Conservation (phyloP, 2,329 filamentous ascomycete genomes). For the Scolecobasidium constrictum region DNA sequence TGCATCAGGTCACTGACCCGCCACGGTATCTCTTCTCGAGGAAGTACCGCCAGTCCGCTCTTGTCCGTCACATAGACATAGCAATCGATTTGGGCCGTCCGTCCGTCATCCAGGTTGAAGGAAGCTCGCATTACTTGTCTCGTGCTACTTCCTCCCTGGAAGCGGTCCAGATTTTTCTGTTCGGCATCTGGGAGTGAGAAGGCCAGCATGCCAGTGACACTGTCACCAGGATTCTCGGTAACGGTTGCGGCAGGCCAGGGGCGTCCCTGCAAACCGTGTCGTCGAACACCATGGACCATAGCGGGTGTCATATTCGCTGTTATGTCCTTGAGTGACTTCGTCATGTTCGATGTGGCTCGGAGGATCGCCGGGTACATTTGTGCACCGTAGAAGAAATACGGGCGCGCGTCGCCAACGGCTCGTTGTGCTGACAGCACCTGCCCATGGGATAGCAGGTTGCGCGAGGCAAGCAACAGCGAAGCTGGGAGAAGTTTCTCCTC, state of each 20-base stretch:
- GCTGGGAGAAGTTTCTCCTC: not conserved
- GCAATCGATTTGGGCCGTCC: not conserved
- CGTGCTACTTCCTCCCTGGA: not conserved
- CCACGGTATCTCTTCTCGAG: not conserved
- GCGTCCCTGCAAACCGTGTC: not conserved
- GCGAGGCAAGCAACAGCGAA: not conserved
- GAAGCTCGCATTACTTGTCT: not conserved
- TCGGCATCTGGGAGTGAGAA: not conserved
- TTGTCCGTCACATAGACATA: not conserved
- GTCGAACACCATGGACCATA: not conserved
- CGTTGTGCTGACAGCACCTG: not conserved
- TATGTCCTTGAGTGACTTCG: not conserved
- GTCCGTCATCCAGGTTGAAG: not conserved
- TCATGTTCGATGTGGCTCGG: not conserved
- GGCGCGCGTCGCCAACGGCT: not conserved
- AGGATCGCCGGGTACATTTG: not conserved
- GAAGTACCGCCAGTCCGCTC: not conserved
- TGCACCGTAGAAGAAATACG: not conserved
- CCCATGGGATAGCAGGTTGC: not conserved
- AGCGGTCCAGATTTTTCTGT: not conserved
- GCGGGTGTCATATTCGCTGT: not conserved
- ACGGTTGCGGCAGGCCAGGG: not conserved
- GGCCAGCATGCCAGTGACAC: not conserved
- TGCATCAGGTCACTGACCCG: not conserved
- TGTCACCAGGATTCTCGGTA: not conserved